Conservation (phyloP, 1,284 basidiomycete genomes). For the Trametes polyzona region DNA sequence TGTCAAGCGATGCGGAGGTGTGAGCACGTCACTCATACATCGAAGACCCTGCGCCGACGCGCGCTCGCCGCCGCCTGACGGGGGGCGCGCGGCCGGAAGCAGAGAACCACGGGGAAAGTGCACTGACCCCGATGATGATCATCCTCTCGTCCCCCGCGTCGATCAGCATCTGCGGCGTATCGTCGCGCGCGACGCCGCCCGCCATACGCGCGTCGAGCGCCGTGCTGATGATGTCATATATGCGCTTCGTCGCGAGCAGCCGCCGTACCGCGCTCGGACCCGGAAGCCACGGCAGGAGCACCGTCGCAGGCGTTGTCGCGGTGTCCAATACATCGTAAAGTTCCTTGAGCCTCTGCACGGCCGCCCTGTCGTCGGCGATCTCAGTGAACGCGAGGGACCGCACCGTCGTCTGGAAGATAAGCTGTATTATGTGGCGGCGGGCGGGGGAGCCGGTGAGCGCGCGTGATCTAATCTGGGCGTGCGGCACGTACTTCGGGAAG, state of each 20-base stretch:
- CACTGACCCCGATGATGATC: slow-evolving; percentile 68
- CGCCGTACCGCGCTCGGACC: slow-evolving; percentile 70
- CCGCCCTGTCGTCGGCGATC: slow-evolving; percentile 62
- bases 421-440: slow-evolving; percentile 41
- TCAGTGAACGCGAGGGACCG: slow-evolving; percentile 67
- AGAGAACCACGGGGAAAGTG: slow-evolving; percentile 14
- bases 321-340: slow-evolving; percentile 69
- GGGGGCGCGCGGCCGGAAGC: neutral
- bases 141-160: slow-evolving; percentile 67
- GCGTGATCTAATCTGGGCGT: slow-evolving; percentile 12
- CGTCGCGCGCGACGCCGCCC: slow-evolving; percentile 58
- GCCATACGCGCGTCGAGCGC: slow-evolving; percentile 58
- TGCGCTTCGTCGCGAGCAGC: slow-evolving; percentile 68
- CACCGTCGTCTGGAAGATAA: slow-evolving; percentile 72
- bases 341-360: slow-evolving; percentile 60
- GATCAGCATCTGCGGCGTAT: slow-evolving; percentile 72
- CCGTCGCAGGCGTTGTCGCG: slow-evolving; percentile 69
- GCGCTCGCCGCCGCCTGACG: neutral
- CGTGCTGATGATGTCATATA: slow-evolving; percentile 66
- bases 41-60: neutral
- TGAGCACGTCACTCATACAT: slow-evolving; percentile 1
- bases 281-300: slow-evolving; percentile 75
- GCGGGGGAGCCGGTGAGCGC: slow-evolving; percentile 1
- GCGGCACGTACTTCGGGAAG: slow-evolving; percentile 61
- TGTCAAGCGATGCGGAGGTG: slow-evolving; percentile 34